phyloP scores from a whole-genome alignment of 78 protist species.

The Chrysochromulina parva region DNA sequence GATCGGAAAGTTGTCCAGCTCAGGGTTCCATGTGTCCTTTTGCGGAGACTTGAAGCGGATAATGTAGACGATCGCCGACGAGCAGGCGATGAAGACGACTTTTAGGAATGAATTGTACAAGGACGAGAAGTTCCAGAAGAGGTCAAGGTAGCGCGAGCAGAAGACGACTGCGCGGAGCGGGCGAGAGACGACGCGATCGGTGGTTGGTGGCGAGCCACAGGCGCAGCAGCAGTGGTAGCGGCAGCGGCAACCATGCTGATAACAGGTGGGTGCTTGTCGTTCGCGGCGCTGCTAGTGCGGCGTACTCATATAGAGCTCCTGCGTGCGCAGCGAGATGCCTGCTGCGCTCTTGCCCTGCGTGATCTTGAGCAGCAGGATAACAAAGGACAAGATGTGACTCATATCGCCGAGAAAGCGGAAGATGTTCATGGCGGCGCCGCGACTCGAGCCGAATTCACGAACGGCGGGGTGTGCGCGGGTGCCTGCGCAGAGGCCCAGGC shows the following conservation, averaged over 20 bases:
- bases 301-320: slow-evolving; percentile 4
- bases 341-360: not conserved
- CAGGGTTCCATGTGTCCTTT: slow-evolving; percentile 49
- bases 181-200: no score
- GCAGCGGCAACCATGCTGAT: no score
- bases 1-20: slow-evolving; percentile 74
- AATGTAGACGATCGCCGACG: slow-evolving; percentile 27
- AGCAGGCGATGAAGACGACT: slow-evolving; percentile 37
- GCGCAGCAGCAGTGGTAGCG: no score
- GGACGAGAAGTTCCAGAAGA: slow-evolving; percentile 47
- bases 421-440: slow-evolving; percentile 64
- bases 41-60: not conserved
- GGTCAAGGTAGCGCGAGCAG: slow-evolving; percentile 48
- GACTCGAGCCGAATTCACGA: no score
- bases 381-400: slow-evolving; percentile 61
- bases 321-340: slow-evolving; percentile 51
- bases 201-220: no score
- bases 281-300: no score
- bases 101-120: slow-evolving; percentile 49
- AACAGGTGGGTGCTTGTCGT: no score
- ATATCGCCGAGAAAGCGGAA: slow-evolving; percentile 82
- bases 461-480: no score
- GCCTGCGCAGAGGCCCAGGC: no score
- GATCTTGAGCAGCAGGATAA: slow-evolving; percentile 68
- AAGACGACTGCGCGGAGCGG: slow-evolving; percentile 11